phyloP scores from a whole-genome alignment of 176 grass and related monocot genomes.

The Raddia guianensis region DNA sequence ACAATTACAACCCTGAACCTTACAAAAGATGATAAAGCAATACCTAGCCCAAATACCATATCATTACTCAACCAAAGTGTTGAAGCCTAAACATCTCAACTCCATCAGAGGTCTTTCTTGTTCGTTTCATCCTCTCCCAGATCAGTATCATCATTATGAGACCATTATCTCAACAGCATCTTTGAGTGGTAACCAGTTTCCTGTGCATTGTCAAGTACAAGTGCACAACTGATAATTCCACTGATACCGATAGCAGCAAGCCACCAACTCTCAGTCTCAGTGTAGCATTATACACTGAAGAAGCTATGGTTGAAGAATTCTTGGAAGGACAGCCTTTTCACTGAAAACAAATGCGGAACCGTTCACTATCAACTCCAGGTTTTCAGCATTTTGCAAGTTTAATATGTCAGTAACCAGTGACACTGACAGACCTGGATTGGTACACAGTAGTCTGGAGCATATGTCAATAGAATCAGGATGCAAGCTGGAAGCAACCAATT shows the following conservation, averaged over 20 bases:
- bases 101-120: too few species aligned
- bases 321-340: constrained; percentile 38
- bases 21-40: too few species aligned
- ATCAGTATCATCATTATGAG: too few species aligned
- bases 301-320: constrained; percentile 47
- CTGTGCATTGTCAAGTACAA: not conserved
- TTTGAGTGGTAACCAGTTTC: too few species aligned
- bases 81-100: too few species aligned
- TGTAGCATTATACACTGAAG: not conserved
- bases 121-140: too few species aligned
- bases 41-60: too few species aligned
- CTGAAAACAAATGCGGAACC: not conserved
- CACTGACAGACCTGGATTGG: constrained; percentile 39
- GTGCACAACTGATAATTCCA: not conserved
- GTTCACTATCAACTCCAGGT: not conserved
- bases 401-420: not conserved
- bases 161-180: too few species aligned
- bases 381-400: not conserved
- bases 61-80: too few species aligned
- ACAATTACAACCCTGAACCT: too few species aligned
- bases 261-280: not conserved
- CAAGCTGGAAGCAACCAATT: not conserved
- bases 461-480: constrained; percentile 44
- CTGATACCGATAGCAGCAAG: not conserved
- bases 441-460: constrained; percentile 37